phyloP scores from a whole-genome alignment of 345 rosid species.

The Firmiana major region DNA sequence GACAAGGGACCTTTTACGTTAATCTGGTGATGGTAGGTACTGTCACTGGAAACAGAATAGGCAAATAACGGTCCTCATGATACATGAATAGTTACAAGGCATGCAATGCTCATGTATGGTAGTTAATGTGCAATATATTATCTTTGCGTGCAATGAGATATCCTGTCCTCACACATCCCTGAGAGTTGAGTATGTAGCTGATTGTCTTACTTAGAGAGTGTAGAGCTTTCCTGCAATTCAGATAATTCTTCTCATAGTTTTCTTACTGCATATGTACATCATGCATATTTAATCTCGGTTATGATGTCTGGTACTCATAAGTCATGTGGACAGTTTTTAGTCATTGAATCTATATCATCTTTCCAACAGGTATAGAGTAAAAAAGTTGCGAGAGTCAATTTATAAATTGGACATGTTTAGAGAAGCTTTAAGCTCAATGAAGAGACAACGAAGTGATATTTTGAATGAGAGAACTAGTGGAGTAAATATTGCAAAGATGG shows the following conservation, averaged over 20 bases:
- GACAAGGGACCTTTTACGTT: neutral
- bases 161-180: neutral
- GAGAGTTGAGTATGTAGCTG: neutral
- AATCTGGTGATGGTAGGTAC: neutral
- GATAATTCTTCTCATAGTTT: neutral
- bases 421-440: constrained; percentile 70
- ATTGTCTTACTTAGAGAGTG: neutral
- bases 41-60: neutral
- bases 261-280: neutral
- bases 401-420: constrained; percentile 63
- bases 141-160: neutral
- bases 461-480: constrained; percentile 58
- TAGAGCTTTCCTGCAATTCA: neutral
- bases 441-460: constrained; percentile 64
- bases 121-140: neutral
- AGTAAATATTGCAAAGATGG: constrained; percentile 50
- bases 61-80: neutral
- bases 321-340: neutral
- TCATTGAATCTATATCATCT: constrained; percentile 21
- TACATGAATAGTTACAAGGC: neutral
- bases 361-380: constrained; percentile 67
- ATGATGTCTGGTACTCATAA: neutral
- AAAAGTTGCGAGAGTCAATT: constrained; percentile 58
- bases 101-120: neutral
- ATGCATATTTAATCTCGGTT: neutral